phyloP scores from a whole-genome alignment of 371 early-diverging fungal species.

The Rhizopus sp. region DNA sequence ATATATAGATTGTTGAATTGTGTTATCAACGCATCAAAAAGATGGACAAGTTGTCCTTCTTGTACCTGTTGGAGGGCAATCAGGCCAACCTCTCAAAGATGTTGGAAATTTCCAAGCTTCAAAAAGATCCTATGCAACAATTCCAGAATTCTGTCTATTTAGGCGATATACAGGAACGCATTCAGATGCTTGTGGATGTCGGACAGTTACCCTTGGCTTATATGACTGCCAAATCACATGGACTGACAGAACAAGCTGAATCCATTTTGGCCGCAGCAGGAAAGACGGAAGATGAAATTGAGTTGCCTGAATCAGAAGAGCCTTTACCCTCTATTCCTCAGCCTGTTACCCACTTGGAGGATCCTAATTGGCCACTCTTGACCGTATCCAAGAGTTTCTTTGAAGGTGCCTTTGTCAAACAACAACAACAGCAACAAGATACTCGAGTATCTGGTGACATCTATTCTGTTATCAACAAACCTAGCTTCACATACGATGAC shows the following conservation, averaged over 20 bases:
- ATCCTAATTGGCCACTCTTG: slow-evolving; percentile 88
- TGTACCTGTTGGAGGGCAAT: slow-evolving; percentile 91
- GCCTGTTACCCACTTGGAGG: slow-evolving; percentile 68
- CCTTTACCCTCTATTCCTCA: slow-evolving; percentile 61
- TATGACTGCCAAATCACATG: slow-evolving; percentile 86
- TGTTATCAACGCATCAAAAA: slow-evolving; percentile 89
- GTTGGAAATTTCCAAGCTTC: slow-evolving; percentile 86
- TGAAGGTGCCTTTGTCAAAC: slow-evolving; percentile 59
- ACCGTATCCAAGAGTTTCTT: slow-evolving; percentile 71
- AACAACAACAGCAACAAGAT: slow-evolving; percentile 20
- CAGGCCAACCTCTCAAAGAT: slow-evolving; percentile 86
- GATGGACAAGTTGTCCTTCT: slow-evolving; percentile 90
- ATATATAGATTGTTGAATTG: slow-evolving; percentile 74
- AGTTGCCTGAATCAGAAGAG: slow-evolving; percentile 45
- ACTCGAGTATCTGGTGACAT: slow-evolving; percentile 27
- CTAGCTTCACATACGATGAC: slow-evolving; percentile 53
- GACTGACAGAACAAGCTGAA: slow-evolving; percentile 81
- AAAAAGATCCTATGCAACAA: slow-evolving; percentile 81
- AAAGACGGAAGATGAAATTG: slow-evolving; percentile 64
- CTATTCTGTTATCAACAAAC: slow-evolving; percentile 35
- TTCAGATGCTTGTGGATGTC: slow-evolving; percentile 77
- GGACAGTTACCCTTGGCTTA: slow-evolving; percentile 91
- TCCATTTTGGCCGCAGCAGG: slow-evolving; percentile 75
- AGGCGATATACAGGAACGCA: slow-evolving; percentile 87
- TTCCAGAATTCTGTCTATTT: slow-evolving; percentile 89